These are phyloP conservation scores for Thinopyrum obtusiflorum DNA, from an alignment of 202 grass and related monocot species.

Conservation along the genomic window DNA sequence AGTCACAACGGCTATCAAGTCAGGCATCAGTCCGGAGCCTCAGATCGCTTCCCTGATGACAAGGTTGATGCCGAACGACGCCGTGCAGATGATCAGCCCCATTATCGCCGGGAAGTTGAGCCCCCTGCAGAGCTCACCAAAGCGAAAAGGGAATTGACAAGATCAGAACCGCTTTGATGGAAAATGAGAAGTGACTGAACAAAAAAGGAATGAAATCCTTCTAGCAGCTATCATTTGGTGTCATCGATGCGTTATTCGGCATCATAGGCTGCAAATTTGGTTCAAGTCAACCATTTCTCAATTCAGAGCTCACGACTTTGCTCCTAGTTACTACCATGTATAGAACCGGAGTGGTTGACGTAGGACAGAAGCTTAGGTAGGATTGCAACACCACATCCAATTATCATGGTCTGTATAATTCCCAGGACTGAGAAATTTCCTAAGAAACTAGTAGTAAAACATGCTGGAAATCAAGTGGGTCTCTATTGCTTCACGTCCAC, in stretches of 20 bases:
- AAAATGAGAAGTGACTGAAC: background rate
- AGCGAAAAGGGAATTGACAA: background rate
- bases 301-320: background rate
- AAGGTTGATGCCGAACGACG: conserved; percentile 69
- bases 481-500: background rate
- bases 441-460: background rate
- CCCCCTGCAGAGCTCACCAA: conserved; percentile 36
- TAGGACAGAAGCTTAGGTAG: background rate
- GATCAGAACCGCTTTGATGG: background rate
- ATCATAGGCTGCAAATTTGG: too few relatives aligned
- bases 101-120: conserved; percentile 59
- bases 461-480: background rate
- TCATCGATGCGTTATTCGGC: too few relatives aligned
- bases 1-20: background rate
- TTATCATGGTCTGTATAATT: background rate
- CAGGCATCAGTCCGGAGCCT: conserved; percentile 21
- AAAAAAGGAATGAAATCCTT: background rate
- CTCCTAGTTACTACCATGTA: background rate
- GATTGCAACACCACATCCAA: background rate
- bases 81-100: conserved; percentile 64
- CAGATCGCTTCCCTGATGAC: conserved; percentile 45
- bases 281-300: background rate
- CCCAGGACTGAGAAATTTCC: background rate
- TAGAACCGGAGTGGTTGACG: background rate
- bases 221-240: too few relatives aligned